phyloP scores from a whole-genome alignment of 805 yeast genomes.

The Saccharomycopsis amapae region DNA sequence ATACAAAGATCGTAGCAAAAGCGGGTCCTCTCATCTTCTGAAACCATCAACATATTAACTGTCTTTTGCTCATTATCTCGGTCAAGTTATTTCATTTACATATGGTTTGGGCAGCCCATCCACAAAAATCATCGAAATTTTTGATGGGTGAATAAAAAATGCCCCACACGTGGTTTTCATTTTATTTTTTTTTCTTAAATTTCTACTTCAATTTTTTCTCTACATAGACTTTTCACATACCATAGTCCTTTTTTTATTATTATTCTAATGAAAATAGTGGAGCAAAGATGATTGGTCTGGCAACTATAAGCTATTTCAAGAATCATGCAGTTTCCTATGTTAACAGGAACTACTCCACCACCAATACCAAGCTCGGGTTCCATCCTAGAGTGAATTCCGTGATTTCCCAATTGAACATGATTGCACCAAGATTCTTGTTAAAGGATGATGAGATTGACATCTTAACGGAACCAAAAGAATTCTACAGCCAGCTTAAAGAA shows the following conservation, averaged over 20 bases:
- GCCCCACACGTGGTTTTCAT: too few relatives aligned
- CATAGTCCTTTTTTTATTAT: not conserved
- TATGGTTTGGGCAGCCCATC: too few relatives aligned
- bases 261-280: not conserved
- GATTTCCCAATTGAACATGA: constrained; percentile 47
- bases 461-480: constrained; percentile 58
- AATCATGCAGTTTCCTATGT: not conserved
- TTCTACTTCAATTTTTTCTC: too few relatives aligned
- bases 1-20: constrained; percentile 10
- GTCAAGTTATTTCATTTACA: too few relatives aligned
- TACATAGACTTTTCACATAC: too few relatives aligned
- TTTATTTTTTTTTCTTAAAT: too few relatives aligned
- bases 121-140: too few relatives aligned
- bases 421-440: constrained; percentile 64
- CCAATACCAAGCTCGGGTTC: constrained; percentile 25
- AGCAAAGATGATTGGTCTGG: constrained; percentile 5
- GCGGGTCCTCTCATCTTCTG: constrained; percentile 2
- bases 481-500: constrained; percentile 55
- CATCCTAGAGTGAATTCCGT: constrained; percentile 39
- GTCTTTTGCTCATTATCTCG: too few relatives aligned
- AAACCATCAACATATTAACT: too few relatives aligned
- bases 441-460: constrained; percentile 51
- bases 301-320: constrained; percentile 1
- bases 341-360: constrained; percentile 4
- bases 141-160: too few relatives aligned